phyloP scores from a whole-genome alignment of 2,329 filamentous ascomycete genomes.

The Hymenoscyphus fructigenus region DNA sequence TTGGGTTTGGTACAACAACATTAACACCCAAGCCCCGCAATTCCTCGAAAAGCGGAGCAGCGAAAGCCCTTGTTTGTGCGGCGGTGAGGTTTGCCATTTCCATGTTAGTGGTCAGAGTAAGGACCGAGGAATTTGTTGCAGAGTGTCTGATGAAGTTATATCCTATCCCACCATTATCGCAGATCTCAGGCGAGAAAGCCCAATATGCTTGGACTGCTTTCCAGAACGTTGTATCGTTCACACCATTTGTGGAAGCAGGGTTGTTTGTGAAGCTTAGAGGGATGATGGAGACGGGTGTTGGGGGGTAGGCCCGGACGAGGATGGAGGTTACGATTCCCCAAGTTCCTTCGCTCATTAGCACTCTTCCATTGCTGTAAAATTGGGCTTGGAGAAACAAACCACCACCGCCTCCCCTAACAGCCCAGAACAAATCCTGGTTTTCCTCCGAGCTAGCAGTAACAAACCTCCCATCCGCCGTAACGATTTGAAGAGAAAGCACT shows the following conservation, averaged over 20 bases:
- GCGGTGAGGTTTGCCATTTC: conserved; percentile 17
- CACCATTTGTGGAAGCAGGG: not conserved
- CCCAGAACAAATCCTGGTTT: conserved; percentile 20
- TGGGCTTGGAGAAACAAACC: not conserved
- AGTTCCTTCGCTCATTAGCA: conserved; percentile 32
- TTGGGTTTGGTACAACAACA: conserved; percentile 24
- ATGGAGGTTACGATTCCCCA: conserved; percentile 41
- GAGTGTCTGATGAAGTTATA: conserved; percentile 26
- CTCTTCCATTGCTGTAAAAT: not conserved
- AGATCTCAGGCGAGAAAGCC: conserved; percentile 42
- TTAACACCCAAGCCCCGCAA: not conserved
- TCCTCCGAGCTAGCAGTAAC: conserved; percentile 33
- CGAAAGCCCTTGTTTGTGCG: not conserved
- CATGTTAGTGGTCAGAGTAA: conserved; percentile 19
- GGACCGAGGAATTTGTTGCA: conserved; percentile 11
- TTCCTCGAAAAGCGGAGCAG: not conserved
- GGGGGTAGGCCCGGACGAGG: conserved; percentile 51
- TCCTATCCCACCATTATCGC: conserved; percentile 25
- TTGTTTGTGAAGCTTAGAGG: conserved; percentile 44
- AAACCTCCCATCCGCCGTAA: conserved; percentile 20
- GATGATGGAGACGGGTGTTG: conserved; percentile 33
- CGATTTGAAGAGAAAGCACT: conserved; percentile 17
- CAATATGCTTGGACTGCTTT: conserved; percentile 52
- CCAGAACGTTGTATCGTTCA: conserved; percentile 40
- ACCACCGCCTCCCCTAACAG: conserved; percentile 8